Base-by-base conservation (phyloP, 1,139 yeast species). In the Yamadazyma trypodendri region DNA sequence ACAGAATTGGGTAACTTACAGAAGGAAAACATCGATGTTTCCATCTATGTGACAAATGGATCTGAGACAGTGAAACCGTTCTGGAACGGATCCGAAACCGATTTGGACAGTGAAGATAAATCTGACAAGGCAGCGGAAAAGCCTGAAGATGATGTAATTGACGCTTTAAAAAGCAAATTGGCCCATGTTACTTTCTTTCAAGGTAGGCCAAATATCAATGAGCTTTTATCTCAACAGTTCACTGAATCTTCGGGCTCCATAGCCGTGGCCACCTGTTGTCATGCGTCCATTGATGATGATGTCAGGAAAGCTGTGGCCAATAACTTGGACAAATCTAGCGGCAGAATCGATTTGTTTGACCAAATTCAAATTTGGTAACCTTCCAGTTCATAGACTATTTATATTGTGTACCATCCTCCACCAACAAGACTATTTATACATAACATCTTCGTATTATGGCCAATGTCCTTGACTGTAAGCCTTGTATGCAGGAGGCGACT, bases 251-350 rank as follows among this genome's bases (percentile, higher is more conserved):
- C 28, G 13, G 71, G 71, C 3, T 52, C 71, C 4, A 49, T 65
- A 42, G 73, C 68, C 0, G 51, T 68, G 42, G 60, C 62, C 25
- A 54, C 72, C 1, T 68, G 75, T 60, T 73, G 72, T 24, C 74
- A 68, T 47, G 62, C 62, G 11, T 45, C 63, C 11, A 63, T 67
- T 60, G 70, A 63, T 29, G 74, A 68, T 49, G 67, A 57, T 12
- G 50, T 62, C 34, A 63, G 75, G 58, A 55, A 50, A 36, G 50
- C 61, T 0, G 55, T 68, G 12, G 63, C 54, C 18, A 51, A 59
- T 35, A 58, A 60, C 45, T 55, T 69, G 43, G 48, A 50, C 28
- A 49, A 50, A 16, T 43, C 63, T 3, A 45, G 51, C 37, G 46
- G 63, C 37, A 58, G 74, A 44, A 64, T 69, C 13, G 75, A 69